Base-by-base conservation (phyloP, 352 stramenopile genomes). In the Pythium apleroticum region DNA sequence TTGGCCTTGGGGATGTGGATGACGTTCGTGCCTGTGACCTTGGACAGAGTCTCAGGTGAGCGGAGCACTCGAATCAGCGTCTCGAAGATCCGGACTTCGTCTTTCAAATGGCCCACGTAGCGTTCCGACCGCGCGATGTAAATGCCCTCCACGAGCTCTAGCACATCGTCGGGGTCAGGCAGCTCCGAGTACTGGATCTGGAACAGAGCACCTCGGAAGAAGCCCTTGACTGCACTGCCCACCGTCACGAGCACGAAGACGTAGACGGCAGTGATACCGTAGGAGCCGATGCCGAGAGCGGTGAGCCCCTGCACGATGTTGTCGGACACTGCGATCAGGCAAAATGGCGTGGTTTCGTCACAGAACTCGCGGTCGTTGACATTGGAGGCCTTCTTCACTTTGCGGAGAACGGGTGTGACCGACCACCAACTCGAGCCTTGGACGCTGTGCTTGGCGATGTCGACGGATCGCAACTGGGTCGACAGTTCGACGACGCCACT, bases 191-290 rank as follows among this genome's bases (percentile, higher is more conserved):
- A 95, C 63, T 94, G 82, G 56, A 96, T 89, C 65, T 91, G 67
- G 66, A 82, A 86, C 31, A 93, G 56, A n/a, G 77, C 82, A 9
- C 86, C 86, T 11, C 88, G 88, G 70, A 96, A 91, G 58, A 92
- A 91, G 11, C 76, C 71, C 64, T 94, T 94, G 25, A 96, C 86
- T 2, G 84, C 81, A 24, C 71, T 89, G n/a, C 88, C 88, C 46
- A 96, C 89, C 1, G 88, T 96, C 30, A 96, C 84, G 24, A 96
- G 73, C 19, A 96, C 88, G 55, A 96, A 96, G 54, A 95, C 68
- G 68, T 96, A 96, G 37, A 92, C 81, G 0, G 88, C 88, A 3
- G 85, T 93, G 67, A 95, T 77, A 24, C 88, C 88, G 45, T 96
- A 96, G 48, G 84, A 91, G 49, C 82, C 88, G 37, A 96, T 88